phyloP scores from a whole-genome alignment of 441 rosid species.

The Pelargonium australe region DNA sequence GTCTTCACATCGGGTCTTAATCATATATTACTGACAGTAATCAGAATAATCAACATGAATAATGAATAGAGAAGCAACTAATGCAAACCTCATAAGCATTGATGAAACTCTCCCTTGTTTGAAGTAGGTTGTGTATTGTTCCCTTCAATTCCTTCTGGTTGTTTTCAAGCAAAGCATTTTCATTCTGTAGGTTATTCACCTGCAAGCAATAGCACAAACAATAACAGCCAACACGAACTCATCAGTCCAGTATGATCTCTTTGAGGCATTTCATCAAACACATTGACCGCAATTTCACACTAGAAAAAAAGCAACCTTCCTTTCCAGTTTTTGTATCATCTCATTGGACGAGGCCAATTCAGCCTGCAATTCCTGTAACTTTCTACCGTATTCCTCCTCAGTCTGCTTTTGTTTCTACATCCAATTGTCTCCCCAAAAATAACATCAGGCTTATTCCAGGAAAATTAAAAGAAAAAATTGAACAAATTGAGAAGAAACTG shows the following conservation, averaged over 20 bases:
- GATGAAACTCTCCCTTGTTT: conserved; percentile 56
- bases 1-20: not conserved
- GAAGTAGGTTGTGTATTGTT: conserved; percentile 56
- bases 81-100: conserved; percentile 57
- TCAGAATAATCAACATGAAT: not conserved
- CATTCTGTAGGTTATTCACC: conserved; percentile 67
- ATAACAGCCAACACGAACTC: not conserved
- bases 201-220: conserved; percentile 17
- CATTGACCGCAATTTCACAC: not conserved
- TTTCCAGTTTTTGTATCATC: conserved; percentile 14
- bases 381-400: conserved; percentile 20
- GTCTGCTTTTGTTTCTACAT: conserved; percentile 20
- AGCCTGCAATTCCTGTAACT: conserved; percentile 23
- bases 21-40: not conserved
- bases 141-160: conserved; percentile 59
- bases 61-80: not conserved
- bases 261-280: conserved; percentile 1
- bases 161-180: conserved; percentile 57
- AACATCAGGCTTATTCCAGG: not conserved
- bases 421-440: not conserved
- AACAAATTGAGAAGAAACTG: not conserved
- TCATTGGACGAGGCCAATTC: conserved; percentile 19
- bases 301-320: conserved; percentile 14
- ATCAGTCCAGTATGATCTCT: not conserved
- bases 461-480: not conserved